Conservation (phyloP, 768 basidiomycete genomes). For the Tylopilus cervinicoccineus region DNA sequence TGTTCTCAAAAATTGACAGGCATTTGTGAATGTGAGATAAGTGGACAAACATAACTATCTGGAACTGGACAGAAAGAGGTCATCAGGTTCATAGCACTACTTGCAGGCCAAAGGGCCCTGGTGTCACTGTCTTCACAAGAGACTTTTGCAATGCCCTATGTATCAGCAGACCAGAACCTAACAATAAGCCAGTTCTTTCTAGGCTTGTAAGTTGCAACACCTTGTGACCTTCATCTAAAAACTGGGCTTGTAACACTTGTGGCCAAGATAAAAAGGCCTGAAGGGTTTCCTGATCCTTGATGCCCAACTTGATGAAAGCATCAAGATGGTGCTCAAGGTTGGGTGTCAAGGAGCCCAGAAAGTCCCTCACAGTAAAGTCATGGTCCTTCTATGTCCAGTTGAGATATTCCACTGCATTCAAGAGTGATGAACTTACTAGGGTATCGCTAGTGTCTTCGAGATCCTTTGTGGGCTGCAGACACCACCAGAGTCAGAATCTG, state of each 20-base stretch:
- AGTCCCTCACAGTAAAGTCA: conserved; percentile 4
- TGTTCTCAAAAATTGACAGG: conserved; percentile 3
- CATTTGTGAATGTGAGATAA: conserved; percentile 2
- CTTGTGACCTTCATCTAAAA: conserved; percentile 12
- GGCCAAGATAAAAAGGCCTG: conserved; percentile 24
- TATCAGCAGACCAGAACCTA: conserved; percentile 2
- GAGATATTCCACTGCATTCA: background rate
- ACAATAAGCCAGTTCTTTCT: conserved; percentile 17
- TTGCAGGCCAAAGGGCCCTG: background rate
- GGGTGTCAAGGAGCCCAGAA: conserved; percentile 20
- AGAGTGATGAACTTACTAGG: conserved; percentile 7
- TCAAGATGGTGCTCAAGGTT: conserved; percentile 18
- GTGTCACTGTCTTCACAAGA: background rate
- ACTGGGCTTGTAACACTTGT: conserved; percentile 8
- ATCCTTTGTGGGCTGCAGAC: background rate
- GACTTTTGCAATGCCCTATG: conserved; percentile 6
- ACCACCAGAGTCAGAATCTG: background rate
- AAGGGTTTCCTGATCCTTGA: conserved; percentile 21
- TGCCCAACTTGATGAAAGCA: conserved; percentile 19
- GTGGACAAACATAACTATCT: conserved; percentile 2
- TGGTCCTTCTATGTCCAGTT: background rate
- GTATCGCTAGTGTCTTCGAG: background rate
- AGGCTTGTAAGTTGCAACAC: conserved; percentile 19
- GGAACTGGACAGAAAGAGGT: background rate
- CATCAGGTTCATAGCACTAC: background rate